Evolutionary conservation across 805 yeast genomes (phyloP).

Genomic region (Wickerhamia fluorescens): DNA sequence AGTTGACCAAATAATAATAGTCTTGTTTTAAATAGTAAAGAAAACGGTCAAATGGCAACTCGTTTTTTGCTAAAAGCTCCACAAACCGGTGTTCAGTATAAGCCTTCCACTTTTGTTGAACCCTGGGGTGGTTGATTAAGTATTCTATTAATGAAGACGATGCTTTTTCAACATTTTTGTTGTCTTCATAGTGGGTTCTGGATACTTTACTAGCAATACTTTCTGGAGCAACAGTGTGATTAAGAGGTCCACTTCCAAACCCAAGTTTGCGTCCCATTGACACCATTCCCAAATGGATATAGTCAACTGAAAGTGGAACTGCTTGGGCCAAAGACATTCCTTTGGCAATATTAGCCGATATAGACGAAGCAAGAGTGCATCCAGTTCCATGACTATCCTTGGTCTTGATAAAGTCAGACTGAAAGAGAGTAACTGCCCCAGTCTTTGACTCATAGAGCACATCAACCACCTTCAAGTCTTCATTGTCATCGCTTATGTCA

Average conservation of each 20-base stretch:
- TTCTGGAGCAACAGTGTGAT: constrained; percentile 46
- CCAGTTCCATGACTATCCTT: constrained; percentile 83
- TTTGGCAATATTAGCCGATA: constrained; percentile 67
- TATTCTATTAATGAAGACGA: constrained; percentile 27
- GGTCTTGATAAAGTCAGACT: constrained; percentile 40
- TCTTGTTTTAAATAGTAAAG: constrained; percentile 56
- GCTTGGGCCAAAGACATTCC: constrained; percentile 42
- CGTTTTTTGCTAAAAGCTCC: constrained; percentile 41
- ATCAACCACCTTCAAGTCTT: constrained; percentile 32
- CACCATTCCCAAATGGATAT: constrained; percentile 56
- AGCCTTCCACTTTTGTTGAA: constrained; percentile 47
- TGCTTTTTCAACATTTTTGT: not conserved
- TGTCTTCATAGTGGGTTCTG: not conserved
- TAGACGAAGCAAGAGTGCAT: constrained; percentile 77
- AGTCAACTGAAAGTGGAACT: constrained; percentile 51
- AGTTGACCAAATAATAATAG: constrained; percentile 60
- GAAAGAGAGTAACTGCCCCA: constrained; percentile 34
- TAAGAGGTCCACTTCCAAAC: constrained; percentile 63
- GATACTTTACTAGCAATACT: constrained; percentile 4
- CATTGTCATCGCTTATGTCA: constrained; percentile 1
- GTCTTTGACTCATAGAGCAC: constrained; percentile 41
- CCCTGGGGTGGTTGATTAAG: constrained; percentile 48
- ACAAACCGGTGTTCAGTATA: constrained; percentile 63
- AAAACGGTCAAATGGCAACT: constrained; percentile 45
- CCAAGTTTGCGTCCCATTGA: constrained; percentile 40